Evolutionary conservation across 345 rosid species (phyloP), one percentile per base, ranked within the genome.

Genomic region (Fremontodendron californicum): DNA sequence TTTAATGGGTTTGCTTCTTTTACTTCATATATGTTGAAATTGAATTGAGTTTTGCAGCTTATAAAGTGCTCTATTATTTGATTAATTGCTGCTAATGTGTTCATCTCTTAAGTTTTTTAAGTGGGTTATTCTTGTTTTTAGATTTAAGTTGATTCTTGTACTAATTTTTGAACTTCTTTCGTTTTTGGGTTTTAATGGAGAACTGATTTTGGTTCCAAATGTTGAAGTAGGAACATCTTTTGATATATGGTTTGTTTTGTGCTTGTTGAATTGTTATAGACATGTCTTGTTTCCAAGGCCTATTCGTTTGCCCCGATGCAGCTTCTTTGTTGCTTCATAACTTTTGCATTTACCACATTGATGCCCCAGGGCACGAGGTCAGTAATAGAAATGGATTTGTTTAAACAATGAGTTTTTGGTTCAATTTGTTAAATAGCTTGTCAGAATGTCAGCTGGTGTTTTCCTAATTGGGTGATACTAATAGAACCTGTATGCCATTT

Each of bases 351-450:
- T 88, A 90, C 74, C 93, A 90, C 79, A 88, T 90, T 67, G 88
- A 87, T 84, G 89, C 91, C 73, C 90, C 91, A 0, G 93, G 93
- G 62, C 93, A 90, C 75, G 89, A 90, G 93, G 91, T 88, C 81
- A 77, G 89, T 83, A n/a, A 57, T 33, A 52, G 58, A 57, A 55
- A 71, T 79, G 64, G 25, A 37, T 71, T 65, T 39, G 31, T 73
- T 5, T 45, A 0, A 23, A 23, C 55, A 7, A 35, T 27, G 31
- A 51, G 9, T 23, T 18, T 52, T 45, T 49, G 7, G 16, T 5
- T 75, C 35, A 33, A 57, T 4, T 58, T 39, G 40, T 77, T 60
- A 39, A 43, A 23, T 11, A 6, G 37, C 37, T 25, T 27, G 1
- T 33, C 35, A 33, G n/a, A n/a, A n/a, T 54, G 4, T 42, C 52